These are phyloP conservation scores for Graphium sp. DNA, from an alignment of 2,329 filamentous ascomycete species.

Conservation along the genomic window DNA sequence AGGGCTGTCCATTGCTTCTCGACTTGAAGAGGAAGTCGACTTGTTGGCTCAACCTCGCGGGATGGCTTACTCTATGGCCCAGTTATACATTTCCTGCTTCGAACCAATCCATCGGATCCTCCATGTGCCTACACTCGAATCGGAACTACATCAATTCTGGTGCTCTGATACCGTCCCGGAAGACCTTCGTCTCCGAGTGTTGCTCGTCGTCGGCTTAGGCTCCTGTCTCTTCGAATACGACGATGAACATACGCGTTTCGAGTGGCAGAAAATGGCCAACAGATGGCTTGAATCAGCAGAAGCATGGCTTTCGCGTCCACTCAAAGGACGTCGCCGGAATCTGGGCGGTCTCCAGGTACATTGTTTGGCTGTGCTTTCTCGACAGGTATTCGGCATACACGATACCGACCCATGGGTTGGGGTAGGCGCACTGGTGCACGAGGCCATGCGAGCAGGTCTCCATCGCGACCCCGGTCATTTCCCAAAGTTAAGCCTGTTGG, in stretches of 20 bases:
- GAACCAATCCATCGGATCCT: constrained; percentile 33
- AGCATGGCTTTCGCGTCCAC: constrained; percentile 20
- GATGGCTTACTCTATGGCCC: constrained; percentile 20
- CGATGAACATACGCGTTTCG: constrained; percentile 9
- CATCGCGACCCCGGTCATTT: constrained; percentile 23
- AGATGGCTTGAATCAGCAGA: constrained; percentile 23
- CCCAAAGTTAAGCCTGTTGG: constrained; percentile 14
- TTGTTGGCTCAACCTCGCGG: constrained; percentile 12
- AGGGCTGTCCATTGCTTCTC: constrained; percentile 14
- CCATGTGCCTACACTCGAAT: constrained; percentile 32
- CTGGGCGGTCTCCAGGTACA: constrained; percentile 19
- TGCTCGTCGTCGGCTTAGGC: constrained; percentile 22
- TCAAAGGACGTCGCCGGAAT: constrained; percentile 15
- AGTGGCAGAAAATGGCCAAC: constrained; percentile 12
- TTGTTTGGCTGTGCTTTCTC: constrained; percentile 19
- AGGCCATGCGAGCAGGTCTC: constrained; percentile 26
- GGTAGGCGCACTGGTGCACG: constrained; percentile 19
- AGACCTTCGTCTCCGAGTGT: constrained; percentile 15
- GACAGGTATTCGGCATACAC: constrained; percentile 22
- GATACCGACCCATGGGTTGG: constrained; percentile 23
- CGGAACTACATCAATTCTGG: constrained; percentile 31
- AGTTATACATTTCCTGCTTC: constrained; percentile 29
- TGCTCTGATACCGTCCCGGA: constrained; percentile 10
- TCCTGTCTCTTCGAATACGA: constrained; percentile 14
- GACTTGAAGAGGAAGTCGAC: constrained; percentile 8